A percentile compares a stretch with the other conserved stretches of the same genome.
phyloP scores from a whole-genome alignment of 148 eudicot species.

The Camellia japonica region DNA sequence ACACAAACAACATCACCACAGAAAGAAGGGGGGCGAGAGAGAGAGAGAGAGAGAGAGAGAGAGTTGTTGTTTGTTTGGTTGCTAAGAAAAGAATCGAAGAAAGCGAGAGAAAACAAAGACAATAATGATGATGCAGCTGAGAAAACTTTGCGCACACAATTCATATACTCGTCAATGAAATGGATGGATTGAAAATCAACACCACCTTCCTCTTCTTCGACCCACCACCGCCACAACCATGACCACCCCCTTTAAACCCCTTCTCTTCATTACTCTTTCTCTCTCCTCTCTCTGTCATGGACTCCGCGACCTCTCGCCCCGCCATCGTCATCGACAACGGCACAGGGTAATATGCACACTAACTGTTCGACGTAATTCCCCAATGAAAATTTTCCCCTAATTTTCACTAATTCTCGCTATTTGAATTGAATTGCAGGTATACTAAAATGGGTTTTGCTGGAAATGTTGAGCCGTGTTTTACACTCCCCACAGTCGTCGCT shows the following conservation, averaged over 20 bases:
- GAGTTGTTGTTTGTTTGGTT: slow-evolving; percentile 19
- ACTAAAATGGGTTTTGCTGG: slow-evolving; percentile 99
- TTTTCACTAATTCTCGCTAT: background rate
- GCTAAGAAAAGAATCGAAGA: slow-evolving; percentile 28
- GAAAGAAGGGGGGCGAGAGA: background rate
- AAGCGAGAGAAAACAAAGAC: background rate
- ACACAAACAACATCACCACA: background rate
- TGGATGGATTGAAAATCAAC: slow-evolving; percentile 17
- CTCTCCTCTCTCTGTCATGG: slow-evolving; percentile 38
- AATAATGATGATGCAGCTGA: slow-evolving; percentile 21
- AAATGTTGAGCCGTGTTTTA: slow-evolving; percentile 91
- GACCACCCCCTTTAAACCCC: slow-evolving; percentile 42
- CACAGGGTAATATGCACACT: slow-evolving; percentile 60
- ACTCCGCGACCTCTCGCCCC: slow-evolving; percentile 73
- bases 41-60: background rate
- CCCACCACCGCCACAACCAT: slow-evolving; percentile 34
- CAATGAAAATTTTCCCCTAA: background rate
- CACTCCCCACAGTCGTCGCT: slow-evolving; percentile 80
- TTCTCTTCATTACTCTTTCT: slow-evolving; percentile 7
- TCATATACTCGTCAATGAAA: slow-evolving; percentile 17
- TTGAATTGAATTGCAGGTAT: slow-evolving; percentile 50
- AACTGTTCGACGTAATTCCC: slow-evolving; percentile 23
- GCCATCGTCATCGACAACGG: slow-evolving; percentile 94
- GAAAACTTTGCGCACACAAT: slow-evolving; percentile 14
- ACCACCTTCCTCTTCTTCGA: slow-evolving; percentile 6